Percentiles rank a stretch among this genome's conserved stretches.
These are phyloP conservation scores for Fusarium albidum DNA, from an alignment of 2,329 filamentous ascomycete genomes.

Conservation along the genomic window DNA sequence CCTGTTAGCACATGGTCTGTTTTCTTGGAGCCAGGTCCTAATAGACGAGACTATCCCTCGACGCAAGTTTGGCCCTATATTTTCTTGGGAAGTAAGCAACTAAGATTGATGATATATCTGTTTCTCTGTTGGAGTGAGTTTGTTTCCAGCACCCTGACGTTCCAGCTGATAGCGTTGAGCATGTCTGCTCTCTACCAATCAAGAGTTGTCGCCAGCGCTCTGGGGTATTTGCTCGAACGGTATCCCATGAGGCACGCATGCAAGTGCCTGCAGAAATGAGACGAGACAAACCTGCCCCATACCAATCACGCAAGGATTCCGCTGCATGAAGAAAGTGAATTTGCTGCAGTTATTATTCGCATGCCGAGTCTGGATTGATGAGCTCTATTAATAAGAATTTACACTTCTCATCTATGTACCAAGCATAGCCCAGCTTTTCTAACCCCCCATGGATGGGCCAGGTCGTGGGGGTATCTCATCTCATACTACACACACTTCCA, in stretches of 20 bases:
- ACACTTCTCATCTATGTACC: constrained; percentile 30
- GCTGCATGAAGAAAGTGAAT: constrained; percentile 7
- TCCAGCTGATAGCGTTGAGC: too few species aligned
- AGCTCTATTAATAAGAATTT: constrained; percentile 13
- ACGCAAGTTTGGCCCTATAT: constrained; percentile 26
- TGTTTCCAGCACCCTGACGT: background rate
- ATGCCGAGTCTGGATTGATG: constrained; percentile 5
- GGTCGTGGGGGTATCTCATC: too few species aligned
- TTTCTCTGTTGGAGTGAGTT: constrained; percentile 14
- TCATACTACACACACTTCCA: constrained; percentile 12
- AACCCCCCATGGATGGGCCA: too few species aligned
- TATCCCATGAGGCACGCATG: too few species aligned
- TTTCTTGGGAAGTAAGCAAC: constrained; percentile 41
- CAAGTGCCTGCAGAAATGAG: too few species aligned
- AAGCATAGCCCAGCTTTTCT: constrained; percentile 29
- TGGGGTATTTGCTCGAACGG: too few species aligned
- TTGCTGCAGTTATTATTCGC: too few species aligned
- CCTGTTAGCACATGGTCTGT: constrained; percentile 38
- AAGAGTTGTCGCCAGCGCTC: too few species aligned
- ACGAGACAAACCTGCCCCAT: too few species aligned
- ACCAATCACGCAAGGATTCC: background rate
- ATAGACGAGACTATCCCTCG: constrained; percentile 43
- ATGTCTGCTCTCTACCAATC: too few species aligned
- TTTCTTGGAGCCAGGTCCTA: constrained; percentile 38
- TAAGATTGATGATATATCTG: constrained; percentile 45